Percentiles rank a stretch among this genome's conserved stretches.
Evolutionary conservation across 2,329 filamentous ascomycete genomes (phyloP).

Genomic region (Nothophaeocryptopus gaeumannii): DNA sequence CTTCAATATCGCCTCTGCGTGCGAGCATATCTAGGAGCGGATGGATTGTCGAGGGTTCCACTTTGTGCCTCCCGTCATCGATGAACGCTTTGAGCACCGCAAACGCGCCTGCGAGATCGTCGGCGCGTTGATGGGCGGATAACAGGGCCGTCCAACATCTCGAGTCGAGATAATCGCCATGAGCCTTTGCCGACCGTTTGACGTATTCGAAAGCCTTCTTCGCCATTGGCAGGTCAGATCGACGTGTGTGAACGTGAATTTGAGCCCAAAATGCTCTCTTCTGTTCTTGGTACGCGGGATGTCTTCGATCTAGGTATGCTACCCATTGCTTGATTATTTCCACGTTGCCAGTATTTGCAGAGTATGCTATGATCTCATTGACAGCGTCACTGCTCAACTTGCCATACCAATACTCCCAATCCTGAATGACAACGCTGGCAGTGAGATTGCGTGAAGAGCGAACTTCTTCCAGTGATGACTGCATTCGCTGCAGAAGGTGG

Average conservation of each 20-base stretch:
- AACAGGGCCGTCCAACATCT: constrained; percentile 75
- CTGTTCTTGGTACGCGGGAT: constrained; percentile 22
- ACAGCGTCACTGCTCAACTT: constrained; percentile 20
- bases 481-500: constrained; percentile 4
- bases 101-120: constrained; percentile 66
- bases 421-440: constrained; percentile 18
- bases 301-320: constrained; percentile 28
- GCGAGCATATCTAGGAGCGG: constrained; percentile 72
- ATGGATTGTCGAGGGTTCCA: constrained; percentile 65
- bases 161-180: constrained; percentile 50
- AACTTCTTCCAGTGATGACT: neutral
- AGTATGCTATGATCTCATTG: constrained; percentile 24
- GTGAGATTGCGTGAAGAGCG: constrained; percentile 9
- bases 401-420: constrained; percentile 28
- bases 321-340: constrained; percentile 36
- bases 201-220: constrained; percentile 63
- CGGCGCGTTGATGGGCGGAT: constrained; percentile 63
- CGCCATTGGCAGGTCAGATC: constrained; percentile 62
- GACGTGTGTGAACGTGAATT: constrained; percentile 68
- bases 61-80: constrained; percentile 43
- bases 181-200: constrained; percentile 28
- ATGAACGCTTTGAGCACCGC: constrained; percentile 62
- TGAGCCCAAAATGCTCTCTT: constrained; percentile 46
- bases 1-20: constrained; percentile 68
- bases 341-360: constrained; percentile 36